Percentiles rank a stretch among this genome's conserved stretches.
These are phyloP conservation scores for Ogataea saltuana DNA, from an alignment of 805 yeast species.

Conservation along the genomic window DNA sequence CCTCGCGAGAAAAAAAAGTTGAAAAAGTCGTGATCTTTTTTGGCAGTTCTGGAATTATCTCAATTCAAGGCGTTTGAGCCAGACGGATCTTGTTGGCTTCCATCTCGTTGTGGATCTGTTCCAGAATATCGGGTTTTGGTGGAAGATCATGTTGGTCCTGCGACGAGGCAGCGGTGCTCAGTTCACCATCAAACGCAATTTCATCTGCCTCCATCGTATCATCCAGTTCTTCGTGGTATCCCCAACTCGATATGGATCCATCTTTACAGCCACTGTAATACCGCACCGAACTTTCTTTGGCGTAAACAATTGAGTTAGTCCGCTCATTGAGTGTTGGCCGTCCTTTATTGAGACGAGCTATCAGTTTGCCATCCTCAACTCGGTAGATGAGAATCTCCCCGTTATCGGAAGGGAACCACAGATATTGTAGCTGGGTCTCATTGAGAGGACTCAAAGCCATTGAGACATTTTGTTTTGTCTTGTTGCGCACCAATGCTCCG, in stretches of 20 bases:
- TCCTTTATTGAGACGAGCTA: conserved; percentile 52
- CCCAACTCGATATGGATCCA: conserved; percentile 66
- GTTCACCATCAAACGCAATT: conserved; percentile 25
- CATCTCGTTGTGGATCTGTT: conserved; percentile 33
- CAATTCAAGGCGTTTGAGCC: too few species aligned
- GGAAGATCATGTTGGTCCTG: conserved; percentile 6
- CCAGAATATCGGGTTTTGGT: conserved; percentile 21
- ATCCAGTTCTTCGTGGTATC: conserved; percentile 33
- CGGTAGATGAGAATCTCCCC: conserved; percentile 67
- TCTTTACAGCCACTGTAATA: conserved; percentile 65
- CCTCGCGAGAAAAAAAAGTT: background rate
- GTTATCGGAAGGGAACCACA: conserved; percentile 73
- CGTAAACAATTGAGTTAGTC: conserved; percentile 53
- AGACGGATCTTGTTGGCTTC: conserved; percentile 23
- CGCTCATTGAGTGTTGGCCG: conserved; percentile 41
- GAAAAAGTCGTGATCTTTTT: conserved; percentile 8
- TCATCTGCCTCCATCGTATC: conserved; percentile 11
- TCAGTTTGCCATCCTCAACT: conserved; percentile 60
- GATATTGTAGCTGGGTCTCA: conserved; percentile 57
- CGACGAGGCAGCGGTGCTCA: conserved; percentile 2
- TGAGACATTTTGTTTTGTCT: conserved; percentile 55
- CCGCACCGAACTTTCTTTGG: conserved; percentile 45
- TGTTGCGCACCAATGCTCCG: conserved; percentile 76
- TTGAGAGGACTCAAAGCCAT: conserved; percentile 50
- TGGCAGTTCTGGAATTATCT: too few species aligned